Evolutionary conservation across 208 protist species (phyloP), one percentile per base, ranked within the genome.

Genomic region (Trichomonas vaginalis): DNA sequence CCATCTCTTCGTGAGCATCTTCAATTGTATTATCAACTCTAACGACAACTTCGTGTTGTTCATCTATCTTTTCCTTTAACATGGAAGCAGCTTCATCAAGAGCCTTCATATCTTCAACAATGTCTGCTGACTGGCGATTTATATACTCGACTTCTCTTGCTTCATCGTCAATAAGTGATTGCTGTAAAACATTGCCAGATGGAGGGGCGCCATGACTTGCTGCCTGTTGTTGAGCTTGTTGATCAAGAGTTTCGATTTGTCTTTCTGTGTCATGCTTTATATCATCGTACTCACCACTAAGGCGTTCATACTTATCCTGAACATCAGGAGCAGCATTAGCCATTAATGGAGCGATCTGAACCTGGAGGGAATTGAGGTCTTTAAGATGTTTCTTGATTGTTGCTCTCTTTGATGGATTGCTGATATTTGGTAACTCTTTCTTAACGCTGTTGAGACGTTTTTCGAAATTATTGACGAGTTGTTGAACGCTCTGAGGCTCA

Each of bases 101-200:
- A 83, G 79, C 79, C 79, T 83, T 83, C 79, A 83, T 83, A 83
- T 83, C 79, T 83, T 83, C 79, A 17, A 83, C 79, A 83, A 83
- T 83, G 35, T 83, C 35, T n/a, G 35, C 8, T 23, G 79, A 40
- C 12, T 83, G 21, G 21, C 56, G 56, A 27, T 70, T 70, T 27
- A 70, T n/a, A 32, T 70, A 2, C n/a, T 70, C 56, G n/a, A 70
- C 56, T 70, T 70, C 12, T 12, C 56, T 12, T 70, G 56, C n/a
- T 70, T 70, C 56, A 27, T 70, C 56, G n/a, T 70, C 56, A 27
- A 70, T 8, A 8, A 70, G 56, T 70, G 56, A 70, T 27, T 70
- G 56, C 21, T 70, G 56, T 3, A 70, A 27, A n/a, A 27, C n/a
- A 27, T 70, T 70, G 17, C 56, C 56, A 3, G 12, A 32, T 70